Percentiles rank a stretch among this genome's conserved stretches.
These are phyloP conservation scores for Fusarium decemcellulare DNA, from an alignment of 2,329 filamentous ascomycete genomes.

Conservation along the genomic window DNA sequence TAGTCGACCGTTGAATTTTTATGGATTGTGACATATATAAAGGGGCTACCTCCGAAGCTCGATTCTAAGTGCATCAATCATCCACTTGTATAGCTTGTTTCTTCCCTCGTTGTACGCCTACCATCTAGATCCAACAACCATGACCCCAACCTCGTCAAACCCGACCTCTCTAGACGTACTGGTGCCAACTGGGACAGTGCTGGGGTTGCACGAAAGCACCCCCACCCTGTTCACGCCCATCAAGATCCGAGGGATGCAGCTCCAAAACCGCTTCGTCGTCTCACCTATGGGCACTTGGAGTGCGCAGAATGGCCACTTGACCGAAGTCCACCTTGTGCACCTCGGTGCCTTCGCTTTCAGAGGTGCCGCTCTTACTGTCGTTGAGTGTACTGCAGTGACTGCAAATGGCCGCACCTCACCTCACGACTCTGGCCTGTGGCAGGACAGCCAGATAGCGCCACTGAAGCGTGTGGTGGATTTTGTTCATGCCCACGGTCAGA, in stretches of 20 bases:
- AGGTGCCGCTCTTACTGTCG: conserved; percentile 79
- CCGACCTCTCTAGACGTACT: too few relatives aligned
- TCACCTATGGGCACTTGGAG: conserved; percentile 74
- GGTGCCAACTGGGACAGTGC: neutral
- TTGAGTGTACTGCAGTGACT: conserved; percentile 83
- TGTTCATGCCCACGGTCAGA: conserved; percentile 81
- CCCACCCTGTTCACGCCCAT: conserved; percentile 70
- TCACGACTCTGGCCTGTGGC: conserved; percentile 84
- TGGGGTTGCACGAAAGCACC: conserved; percentile 17
- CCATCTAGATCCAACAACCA: neutral
- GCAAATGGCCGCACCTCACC: conserved; percentile 86
- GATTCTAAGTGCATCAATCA: too few relatives aligned
- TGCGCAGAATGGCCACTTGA: conserved; percentile 75
- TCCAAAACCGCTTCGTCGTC: conserved; percentile 69
- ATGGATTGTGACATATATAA: too few relatives aligned
- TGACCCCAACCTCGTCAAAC: neutral
- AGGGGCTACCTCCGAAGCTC: too few relatives aligned
- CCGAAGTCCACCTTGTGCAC: conserved; percentile 85
- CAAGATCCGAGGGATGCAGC: conserved; percentile 63
- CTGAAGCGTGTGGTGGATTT: conserved; percentile 80
- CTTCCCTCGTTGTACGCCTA: too few relatives aligned
- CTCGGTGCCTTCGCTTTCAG: conserved; percentile 82
- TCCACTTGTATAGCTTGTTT: too few relatives aligned
- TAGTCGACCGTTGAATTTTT: too few relatives aligned
- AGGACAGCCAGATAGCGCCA: conserved; percentile 82